Evolutionary conservation across 257 asterid genomes (phyloP), one percentile per base, ranked within the genome.

Genomic region (Nicotiana benthamiana): DNA sequence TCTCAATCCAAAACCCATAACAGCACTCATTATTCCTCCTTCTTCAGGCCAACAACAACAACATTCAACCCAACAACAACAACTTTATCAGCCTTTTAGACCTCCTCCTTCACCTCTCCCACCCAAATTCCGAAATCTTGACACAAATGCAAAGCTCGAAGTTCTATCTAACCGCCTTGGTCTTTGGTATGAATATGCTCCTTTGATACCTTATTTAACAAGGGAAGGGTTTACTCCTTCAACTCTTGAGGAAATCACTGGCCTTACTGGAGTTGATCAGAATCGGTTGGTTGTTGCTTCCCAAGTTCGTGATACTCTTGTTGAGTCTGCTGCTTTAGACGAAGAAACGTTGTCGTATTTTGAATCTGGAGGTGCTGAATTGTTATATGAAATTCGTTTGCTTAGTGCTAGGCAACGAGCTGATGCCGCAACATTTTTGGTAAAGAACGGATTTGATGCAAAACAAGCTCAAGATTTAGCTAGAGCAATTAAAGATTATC

Each of bases 41-140:
- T 84, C 86, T 53, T 79, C 89, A 36, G 79, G 87, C 62, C 75
- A 80, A 18, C 17, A 67, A 24, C 63, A n/a, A n/a, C 78, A 30
- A 53, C 43, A 20, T 43, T 70, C 30, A 53, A 6, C 75, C 6
- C 52, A 17, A 30, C 81, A 18, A 48, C 61, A 77, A 26, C 88
- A 91, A 12, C 86, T 95, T 80, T 95, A 95, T 88, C 98, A 90
- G 43, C 98, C 98, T 18, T 95, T 66, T 90, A 79, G 90, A n/a
- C 90, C 97, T 3, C 98, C 98, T 7, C 90, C 97, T 3, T 80
- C 96, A 9, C 95, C 97, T 0, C 85, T 92, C 48, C 98, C 97
- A 11, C 24, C 86, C 11, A 86, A 88, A 26, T 95, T 48, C 87
- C 93, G 96, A 57, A 9, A 51, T 54, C 95, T 95, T 57, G 97